Evolutionary conservation across 2,329 filamentous ascomycete genomes (phyloP), one percentile per base, ranked within the genome.

Genomic region (Tolypocladium tropicale): DNA sequence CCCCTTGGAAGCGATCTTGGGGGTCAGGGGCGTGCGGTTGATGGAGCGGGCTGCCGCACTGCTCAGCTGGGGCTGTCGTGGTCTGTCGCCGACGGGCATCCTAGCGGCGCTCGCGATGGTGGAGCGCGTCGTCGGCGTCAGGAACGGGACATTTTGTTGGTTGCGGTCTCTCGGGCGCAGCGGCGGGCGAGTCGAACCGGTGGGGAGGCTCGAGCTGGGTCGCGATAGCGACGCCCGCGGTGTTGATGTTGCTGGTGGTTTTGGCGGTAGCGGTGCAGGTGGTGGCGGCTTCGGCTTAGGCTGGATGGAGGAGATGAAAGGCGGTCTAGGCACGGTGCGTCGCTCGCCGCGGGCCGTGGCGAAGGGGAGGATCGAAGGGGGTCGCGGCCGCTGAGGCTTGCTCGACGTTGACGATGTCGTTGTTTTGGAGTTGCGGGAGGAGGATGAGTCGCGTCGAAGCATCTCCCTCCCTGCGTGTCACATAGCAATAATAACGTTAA

Each of bases 21-120:
- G 77, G 2, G 77, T 82, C 64, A 82, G 63, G 55, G 80, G 79
- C 34, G 73, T 64, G 58, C 77, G 74, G 61, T 70, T 75, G 65
- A 74, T 61, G 64, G 70, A 68, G 79, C 84, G 78, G 63, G 80
- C 76, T 51, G 79, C 82, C 50, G 83, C 76, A 60, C 85, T 79
- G 69, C 78, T 81, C 64, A 91, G 82, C 57, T 84, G 80, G 54
- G 89, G 88, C 74, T 85, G 85, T 66, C 87, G 78, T 43, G 85
- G 82, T 67, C 78, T 78, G 62, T 78, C 78, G 71, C 72, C 74
- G 60, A 81, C 76, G 67, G 81, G 68, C 69, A 72, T 71, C 52
- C 65, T 71, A 55, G 60, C 53, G 58, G 59, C 55, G 60, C 61
- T 61, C 62, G 53, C 53, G 14, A 56, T 56, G 41, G 56, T 48